Percentiles rank a stretch among this genome's conserved stretches.
Evolutionary conservation across 1,284 basidiomycete species (phyloP).

Genomic region (Puccinia brachypodii): DNA sequence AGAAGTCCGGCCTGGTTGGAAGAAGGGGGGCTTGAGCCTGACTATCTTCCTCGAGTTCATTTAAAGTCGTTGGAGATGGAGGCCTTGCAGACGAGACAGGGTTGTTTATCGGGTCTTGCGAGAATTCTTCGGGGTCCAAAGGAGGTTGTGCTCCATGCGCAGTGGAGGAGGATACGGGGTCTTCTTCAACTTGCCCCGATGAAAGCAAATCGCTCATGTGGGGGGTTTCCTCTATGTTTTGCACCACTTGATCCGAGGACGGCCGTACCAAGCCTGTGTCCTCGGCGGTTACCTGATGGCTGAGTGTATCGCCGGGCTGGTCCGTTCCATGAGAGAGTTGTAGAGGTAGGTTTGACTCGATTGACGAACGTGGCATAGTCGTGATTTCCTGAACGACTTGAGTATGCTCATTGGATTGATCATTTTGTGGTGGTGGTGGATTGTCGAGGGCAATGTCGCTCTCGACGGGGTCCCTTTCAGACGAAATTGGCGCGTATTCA

Average conservation of each 20-base stretch:
- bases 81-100: not conserved
- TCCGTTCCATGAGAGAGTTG: conserved; percentile 4
- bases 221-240: not conserved
- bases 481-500: not conserved
- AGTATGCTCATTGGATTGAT: not conserved
- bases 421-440: not conserved
- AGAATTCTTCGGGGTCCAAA: not conserved
- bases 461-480: not conserved
- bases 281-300: not conserved
- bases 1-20: not conserved
- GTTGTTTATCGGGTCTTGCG: not conserved
- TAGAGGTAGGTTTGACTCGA: not conserved
- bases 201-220: not conserved
- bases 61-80: not conserved
- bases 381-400: not conserved
- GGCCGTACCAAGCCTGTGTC: not conserved
- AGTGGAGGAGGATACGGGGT: not conserved
- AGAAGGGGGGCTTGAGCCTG: not conserved
- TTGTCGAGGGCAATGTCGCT: not conserved
- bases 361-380: not conserved
- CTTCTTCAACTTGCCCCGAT: not conserved
- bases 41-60: not conserved
- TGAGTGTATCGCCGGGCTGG: not conserved
- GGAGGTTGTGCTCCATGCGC: not conserved
- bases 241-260: not conserved